phyloP scores from a whole-genome alignment of 1,284 basidiomycete genomes.

The Neolentinus lepideus region DNA sequence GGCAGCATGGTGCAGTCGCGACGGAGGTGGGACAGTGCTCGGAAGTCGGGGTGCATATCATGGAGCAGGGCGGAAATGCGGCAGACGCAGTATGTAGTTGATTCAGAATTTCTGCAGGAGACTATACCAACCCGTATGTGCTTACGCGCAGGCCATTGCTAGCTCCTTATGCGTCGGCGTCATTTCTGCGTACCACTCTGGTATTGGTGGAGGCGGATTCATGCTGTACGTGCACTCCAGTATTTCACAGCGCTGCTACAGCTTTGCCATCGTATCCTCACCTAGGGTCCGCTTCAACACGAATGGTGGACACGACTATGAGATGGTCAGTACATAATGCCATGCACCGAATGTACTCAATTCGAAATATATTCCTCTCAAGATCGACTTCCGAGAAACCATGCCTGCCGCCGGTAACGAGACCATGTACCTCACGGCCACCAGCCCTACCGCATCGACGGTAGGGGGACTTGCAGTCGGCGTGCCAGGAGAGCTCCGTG shows the following conservation, averaged over 20 bases:
- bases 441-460: constrained; percentile 22
- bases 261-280: constrained; percentile 36
- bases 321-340: constrained; percentile 10
- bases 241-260: constrained; percentile 13
- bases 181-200: constrained; percentile 19
- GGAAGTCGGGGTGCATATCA: constrained; percentile 37
- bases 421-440: constrained; percentile 34
- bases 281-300: constrained; percentile 10
- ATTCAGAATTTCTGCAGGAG: background rate
- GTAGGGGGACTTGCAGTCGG: constrained; percentile 47
- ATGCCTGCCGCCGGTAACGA: constrained; percentile 33
- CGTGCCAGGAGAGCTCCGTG: constrained; percentile 49
- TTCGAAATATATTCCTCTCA: too few relatives aligned
- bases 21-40: constrained; percentile 18
- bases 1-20: constrained; percentile 19
- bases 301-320: constrained; percentile 10
- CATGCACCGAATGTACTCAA: background rate
- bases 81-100: constrained; percentile 39
- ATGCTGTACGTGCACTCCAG: constrained; percentile 5
- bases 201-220: constrained; percentile 49
- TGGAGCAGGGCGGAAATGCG: constrained; percentile 46
- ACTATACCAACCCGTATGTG: background rate
- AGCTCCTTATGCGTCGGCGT: constrained; percentile 45
- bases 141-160: constrained; percentile 31
- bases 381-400: constrained; percentile 53